Percentiles rank a stretch among this genome's conserved stretches.
Evolutionary conservation across 768 basidiomycete genomes (phyloP).

Genomic region (Boletus vermiculosoides): DNA sequence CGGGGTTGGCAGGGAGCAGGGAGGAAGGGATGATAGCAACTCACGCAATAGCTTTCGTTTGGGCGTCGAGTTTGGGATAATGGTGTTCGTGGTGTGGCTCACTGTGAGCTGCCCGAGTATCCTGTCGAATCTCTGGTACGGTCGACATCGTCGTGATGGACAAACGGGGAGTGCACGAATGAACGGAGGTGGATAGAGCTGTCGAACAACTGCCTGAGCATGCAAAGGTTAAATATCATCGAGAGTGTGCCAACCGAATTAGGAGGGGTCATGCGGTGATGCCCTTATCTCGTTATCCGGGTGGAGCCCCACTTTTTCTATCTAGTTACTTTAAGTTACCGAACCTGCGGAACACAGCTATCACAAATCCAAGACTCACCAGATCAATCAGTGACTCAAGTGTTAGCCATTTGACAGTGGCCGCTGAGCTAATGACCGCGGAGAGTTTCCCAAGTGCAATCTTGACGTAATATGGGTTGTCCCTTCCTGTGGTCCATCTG

Average conservation of each 20-base stretch:
- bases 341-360: neutral
- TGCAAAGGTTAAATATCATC: slow-evolving; percentile 22
- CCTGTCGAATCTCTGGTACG: slow-evolving; percentile 21
- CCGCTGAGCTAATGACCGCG: neutral
- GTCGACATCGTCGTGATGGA: slow-evolving; percentile 14
- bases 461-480: neutral
- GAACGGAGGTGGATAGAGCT: neutral
- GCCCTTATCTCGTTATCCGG: slow-evolving; percentile 13
- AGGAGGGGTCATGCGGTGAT: slow-evolving; percentile 8
- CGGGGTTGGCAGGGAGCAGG: neutral
- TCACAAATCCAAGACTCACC: neutral
- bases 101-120: neutral
- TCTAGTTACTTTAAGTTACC: slow-evolving; percentile 5
- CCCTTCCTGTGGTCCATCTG: neutral
- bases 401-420: neutral
- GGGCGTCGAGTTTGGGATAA: slow-evolving; percentile 18
- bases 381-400: neutral
- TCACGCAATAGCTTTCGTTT: slow-evolving; percentile 19
- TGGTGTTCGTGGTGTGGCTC: slow-evolving; percentile 3
- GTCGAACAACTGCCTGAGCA: neutral
- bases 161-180: neutral
- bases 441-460: neutral
- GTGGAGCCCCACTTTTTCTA: slow-evolving; percentile 9
- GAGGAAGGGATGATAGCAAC: neutral
- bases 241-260: neutral